These are phyloP conservation scores for Fusarium sterilihyphosum DNA, from an alignment of 2,329 filamentous ascomycete genomes.

Conservation along the genomic window DNA sequence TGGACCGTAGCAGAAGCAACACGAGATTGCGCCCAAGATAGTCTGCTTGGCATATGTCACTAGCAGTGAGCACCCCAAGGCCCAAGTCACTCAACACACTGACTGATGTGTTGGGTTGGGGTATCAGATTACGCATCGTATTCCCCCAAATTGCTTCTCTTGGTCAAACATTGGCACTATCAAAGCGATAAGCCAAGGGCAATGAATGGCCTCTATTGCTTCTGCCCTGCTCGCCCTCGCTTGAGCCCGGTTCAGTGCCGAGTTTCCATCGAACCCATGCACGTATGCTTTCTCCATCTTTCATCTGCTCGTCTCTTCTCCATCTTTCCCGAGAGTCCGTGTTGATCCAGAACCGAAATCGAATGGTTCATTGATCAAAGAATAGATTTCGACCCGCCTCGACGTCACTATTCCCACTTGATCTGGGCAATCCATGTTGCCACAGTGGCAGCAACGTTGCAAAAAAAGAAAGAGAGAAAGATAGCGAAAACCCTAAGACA, in stretches of 20 bases:
- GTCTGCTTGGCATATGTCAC: conserved; percentile 33
- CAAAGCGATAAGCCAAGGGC: conserved; percentile 1
- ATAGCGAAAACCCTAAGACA: neutral
- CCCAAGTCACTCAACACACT: neutral
- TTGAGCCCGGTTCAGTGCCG: neutral
- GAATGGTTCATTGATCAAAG: neutral
- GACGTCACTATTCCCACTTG: conserved; percentile 12
- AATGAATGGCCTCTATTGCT: neutral
- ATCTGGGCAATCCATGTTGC: neutral
- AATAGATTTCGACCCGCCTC: conserved; percentile 4
- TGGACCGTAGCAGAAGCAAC: conserved; percentile 3
- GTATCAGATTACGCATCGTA: conserved; percentile 12
- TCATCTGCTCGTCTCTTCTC: neutral
- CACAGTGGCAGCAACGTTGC: neutral
- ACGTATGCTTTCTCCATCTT: neutral
- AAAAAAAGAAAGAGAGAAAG: neutral
- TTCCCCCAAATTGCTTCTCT: conserved; percentile 19
- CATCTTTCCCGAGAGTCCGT: conserved; percentile 6
- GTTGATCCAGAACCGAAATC: neutral
- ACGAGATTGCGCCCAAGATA: conserved; percentile 22
- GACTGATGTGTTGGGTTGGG: neutral
- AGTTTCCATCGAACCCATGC: neutral
- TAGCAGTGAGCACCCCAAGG: neutral
- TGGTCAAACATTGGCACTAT: conserved; percentile 12
- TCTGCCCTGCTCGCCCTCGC: conserved; percentile 3